Evolutionary conservation across 768 basidiomycete species (phyloP).

Genomic region (Termitomyces sp.): DNA sequence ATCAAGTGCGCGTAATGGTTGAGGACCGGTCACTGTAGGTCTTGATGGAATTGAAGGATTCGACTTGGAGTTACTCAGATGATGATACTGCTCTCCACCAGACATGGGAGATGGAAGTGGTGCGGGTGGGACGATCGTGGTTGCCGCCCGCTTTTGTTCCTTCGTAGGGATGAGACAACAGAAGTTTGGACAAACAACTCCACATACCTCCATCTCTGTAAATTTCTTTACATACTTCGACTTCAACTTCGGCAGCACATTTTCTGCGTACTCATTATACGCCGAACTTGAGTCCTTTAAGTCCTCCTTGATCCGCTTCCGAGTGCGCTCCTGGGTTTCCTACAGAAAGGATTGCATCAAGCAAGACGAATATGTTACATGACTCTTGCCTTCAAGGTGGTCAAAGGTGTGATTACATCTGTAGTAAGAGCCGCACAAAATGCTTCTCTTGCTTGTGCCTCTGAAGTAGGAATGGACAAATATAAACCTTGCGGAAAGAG

Average conservation of each 20-base stretch:
- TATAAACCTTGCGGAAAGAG: neutral
- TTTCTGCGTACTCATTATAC: slow-evolving; percentile 80
- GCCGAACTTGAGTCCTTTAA: slow-evolving; percentile 70
- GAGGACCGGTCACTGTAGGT: slow-evolving; percentile 61
- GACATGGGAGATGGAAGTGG: slow-evolving; percentile 26
- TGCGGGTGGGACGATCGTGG: slow-evolving; percentile 25
- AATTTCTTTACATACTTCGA: slow-evolving; percentile 78
- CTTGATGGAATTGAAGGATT: slow-evolving; percentile 40
- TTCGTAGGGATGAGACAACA: slow-evolving; percentile 19
- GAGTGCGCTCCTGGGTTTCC: slow-evolving; percentile 91
- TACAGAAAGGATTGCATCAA: slow-evolving; percentile 19
- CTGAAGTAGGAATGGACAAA: slow-evolving; percentile 30
- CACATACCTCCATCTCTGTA: slow-evolving; percentile 75
- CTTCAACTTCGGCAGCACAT: slow-evolving; percentile 75
- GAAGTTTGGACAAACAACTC: neutral
- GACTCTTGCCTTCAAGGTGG: slow-evolving; percentile 51
- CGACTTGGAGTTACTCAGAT: slow-evolving; percentile 34
- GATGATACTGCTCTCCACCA: slow-evolving; percentile 26
- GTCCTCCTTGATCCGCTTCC: slow-evolving; percentile 88
- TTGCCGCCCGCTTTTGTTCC: slow-evolving; percentile 59
- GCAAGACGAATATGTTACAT: neutral
- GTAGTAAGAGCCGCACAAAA: slow-evolving; percentile 63
- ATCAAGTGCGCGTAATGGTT: slow-evolving; percentile 70
- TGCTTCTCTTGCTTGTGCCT: slow-evolving; percentile 77
- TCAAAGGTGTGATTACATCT: slow-evolving; percentile 71